Evolutionary conservation across 2,329 filamentous ascomycete species (phyloP), one percentile per base, ranked within the genome.

Genomic region (Lachnellula arida): DNA sequence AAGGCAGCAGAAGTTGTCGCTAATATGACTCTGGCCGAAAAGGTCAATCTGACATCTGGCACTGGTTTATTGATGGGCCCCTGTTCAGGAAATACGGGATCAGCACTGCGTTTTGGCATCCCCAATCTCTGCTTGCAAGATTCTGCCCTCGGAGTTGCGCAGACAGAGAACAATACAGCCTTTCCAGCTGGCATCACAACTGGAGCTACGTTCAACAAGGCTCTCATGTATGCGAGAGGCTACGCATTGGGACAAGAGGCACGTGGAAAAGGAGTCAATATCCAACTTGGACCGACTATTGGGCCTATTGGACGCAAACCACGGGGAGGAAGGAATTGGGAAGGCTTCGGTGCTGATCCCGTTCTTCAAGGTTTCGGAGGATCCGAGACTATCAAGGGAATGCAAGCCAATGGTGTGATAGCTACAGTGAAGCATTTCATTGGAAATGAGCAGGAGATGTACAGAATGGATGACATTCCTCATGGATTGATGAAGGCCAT

Each of bases 131-230:
- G 86, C 65, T 74, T 89, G 3, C 85, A 89, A 60, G 88, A 92
- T 68, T 84, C 82, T 0, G 86, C 87, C 1, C 75, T 87, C 35
- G 89, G 89, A 2, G 76, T 94, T 14, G 81, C 87, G 28, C 81
- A 82, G n/a, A 83, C 87, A 1, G 87, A 91, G 61, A 84, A 89
- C 58, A 83, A 86, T 51, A 91, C 88, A 0, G 87, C 84, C 0
- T 94, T 93, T 63, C 89, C 89, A 0, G 80, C 88, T 8, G 89
- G 88, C n/a, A 88, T 93, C 63, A 91, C 86, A 0, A 81, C 81
- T 1, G 88, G 86, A 17, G 87, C 87, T 2, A 91, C 88, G 0
- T 91, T 84, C 68, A 86, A 88, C 71, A 91, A 90, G 73, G 75
- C 80, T 15, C 74, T 91, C 49, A 86, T 91, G 71, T 85, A 87